These are phyloP conservation scores for Dothideomycetes sp. DNA, from an alignment of 2,329 filamentous ascomycete genomes.

Conservation along the genomic window DNA sequence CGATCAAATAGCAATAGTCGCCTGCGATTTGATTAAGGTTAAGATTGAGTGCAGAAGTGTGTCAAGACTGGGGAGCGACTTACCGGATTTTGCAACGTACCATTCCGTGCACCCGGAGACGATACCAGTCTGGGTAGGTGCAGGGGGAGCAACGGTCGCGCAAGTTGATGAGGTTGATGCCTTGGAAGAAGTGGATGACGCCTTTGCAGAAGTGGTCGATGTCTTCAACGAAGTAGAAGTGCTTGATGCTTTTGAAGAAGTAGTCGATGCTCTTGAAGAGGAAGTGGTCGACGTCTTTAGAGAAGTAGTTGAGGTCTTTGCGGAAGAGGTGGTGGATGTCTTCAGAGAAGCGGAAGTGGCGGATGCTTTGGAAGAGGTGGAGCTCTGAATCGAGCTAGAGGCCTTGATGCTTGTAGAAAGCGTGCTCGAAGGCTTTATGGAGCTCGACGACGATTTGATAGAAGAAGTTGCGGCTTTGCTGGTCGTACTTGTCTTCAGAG, in stretches of 20 bases:
- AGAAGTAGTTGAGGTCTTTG: neutral
- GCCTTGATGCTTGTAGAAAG: neutral
- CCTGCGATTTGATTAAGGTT: neutral
- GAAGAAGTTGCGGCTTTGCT: conserved; percentile 1
- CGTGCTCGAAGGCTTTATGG: neutral
- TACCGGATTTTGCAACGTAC: conserved; percentile 13
- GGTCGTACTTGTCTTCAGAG: too few relatives aligned
- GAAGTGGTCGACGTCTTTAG: too few relatives aligned
- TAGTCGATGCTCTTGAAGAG: neutral
- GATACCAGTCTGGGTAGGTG: conserved; percentile 14
- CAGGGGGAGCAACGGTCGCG: conserved; percentile 11
- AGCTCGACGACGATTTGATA: neutral
- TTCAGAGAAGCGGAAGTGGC: neutral
- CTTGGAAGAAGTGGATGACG: conserved; percentile 2
- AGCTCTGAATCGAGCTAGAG: too few relatives aligned
- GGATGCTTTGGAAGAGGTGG: neutral
- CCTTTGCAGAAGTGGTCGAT: neutral
- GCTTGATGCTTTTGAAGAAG: neutral
- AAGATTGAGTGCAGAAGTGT: too few relatives aligned
- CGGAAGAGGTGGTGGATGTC: too few relatives aligned
- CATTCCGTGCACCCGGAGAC: conserved; percentile 16
- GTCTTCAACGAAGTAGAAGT: neutral
- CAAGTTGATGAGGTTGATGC: conserved; percentile 6
- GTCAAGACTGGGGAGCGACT: too few relatives aligned
- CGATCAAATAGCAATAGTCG: conserved; percentile 15